Conservation (phyloP, 2,329 filamentous ascomycete species). For the Aspergillus caelatus region DNA sequence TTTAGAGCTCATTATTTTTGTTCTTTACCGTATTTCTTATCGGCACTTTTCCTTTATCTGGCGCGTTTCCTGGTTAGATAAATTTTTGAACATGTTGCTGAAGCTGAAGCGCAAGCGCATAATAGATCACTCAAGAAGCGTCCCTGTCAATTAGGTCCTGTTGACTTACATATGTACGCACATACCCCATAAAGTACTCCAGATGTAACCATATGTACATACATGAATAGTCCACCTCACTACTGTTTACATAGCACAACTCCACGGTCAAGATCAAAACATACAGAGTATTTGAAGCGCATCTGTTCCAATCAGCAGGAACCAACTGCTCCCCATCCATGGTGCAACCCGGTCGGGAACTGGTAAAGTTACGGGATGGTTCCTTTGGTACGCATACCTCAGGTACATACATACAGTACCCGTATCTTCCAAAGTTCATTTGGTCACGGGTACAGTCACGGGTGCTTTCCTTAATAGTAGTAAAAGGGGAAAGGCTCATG, state of each 20-base stretch:
- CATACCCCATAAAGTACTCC: background rate
- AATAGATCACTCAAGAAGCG: background rate
- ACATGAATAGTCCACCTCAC: constrained; percentile 1
- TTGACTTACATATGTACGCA: constrained; percentile 5
- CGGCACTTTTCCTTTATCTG: background rate
- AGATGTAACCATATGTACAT: constrained; percentile 1
- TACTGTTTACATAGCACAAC: background rate
- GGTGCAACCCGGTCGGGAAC: background rate
- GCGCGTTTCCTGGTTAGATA: background rate
- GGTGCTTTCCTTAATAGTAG: background rate
- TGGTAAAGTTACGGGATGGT: constrained; percentile 14
- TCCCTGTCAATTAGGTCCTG: background rate
- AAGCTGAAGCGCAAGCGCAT: background rate
- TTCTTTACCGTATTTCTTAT: background rate
- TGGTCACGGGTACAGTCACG: background rate
- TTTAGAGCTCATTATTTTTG: background rate
- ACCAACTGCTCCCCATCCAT: background rate
- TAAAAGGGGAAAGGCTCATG: too few relatives aligned
- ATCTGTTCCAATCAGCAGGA: constrained; percentile 1
- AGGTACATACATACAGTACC: background rate
- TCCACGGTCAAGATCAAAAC: constrained; percentile 3
- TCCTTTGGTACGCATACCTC: background rate
- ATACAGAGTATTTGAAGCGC: background rate
- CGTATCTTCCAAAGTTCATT: background rate
- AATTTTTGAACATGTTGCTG: background rate